Evolutionary conservation across 805 yeast species (phyloP), one percentile per base, ranked within the genome.

Genomic region (Ogataea minuta): DNA sequence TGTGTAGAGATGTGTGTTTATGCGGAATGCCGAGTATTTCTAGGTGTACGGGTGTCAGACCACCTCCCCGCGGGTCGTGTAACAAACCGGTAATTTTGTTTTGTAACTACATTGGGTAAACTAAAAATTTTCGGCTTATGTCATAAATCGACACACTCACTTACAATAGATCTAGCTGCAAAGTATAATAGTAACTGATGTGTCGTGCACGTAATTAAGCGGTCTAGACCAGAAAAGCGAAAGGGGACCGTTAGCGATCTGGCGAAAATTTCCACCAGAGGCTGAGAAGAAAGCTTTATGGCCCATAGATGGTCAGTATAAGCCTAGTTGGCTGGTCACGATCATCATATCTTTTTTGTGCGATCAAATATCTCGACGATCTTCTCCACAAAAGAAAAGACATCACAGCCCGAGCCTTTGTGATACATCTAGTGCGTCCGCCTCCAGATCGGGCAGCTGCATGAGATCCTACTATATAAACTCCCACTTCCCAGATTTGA

Each of bases 201-300:
- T 39, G 42, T 24, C 12, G 42, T 29, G 42, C 42, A 39, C 42
- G 42, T 31, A 39, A 39, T 39, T 39, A 16, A 36, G 21, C 30
- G 34, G 35, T 39, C 42, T 39, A 39, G 42, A 39, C 42, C 34
- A 20, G 33, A 12, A 12, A 11, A 32, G 9, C 36, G 21, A 35
- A 28, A 35, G 39, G 39, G 39, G 33, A 15, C 20, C 20, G 9
- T 19, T 14, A 14, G 25, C 16, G 24, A 10, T n/a, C 6, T 17
- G 27, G 14, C 10, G 15, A 6, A n/a, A 29, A 23, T 17, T 26
- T 12, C 23, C 19, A 10, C 19, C 8, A 9, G 10, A 27, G 21
- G 21, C 21, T 19, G 21, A 6, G 21, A 19, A 19, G 8, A 19
- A 19, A 8, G 21, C 8, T 8, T 19, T 27, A 13, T 5, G 12